Conservation (phyloP, 2,329 filamentous ascomycete genomes). For the Fusarium pininemorale region DNA sequence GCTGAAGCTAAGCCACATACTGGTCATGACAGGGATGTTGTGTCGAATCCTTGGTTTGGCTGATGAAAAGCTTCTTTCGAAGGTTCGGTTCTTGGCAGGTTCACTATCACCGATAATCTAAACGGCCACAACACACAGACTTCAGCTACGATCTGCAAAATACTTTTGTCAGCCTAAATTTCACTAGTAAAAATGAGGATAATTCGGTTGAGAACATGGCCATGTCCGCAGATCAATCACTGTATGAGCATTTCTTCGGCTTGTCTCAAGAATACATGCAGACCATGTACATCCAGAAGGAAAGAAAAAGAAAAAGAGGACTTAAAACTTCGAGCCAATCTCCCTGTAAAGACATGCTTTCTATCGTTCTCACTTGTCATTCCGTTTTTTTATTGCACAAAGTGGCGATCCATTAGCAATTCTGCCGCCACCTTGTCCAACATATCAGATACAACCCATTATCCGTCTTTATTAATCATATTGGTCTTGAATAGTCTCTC, state of each 20-base stretch:
- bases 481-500: no score
- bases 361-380: no score
- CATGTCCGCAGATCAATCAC: no score
- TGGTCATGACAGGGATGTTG: not conserved
- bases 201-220: no score
- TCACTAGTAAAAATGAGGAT: not conserved
- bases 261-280: no score
- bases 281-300: no score
- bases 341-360: no score
- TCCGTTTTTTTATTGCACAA: no score
- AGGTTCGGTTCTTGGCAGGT: not conserved
- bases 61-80: slow-evolving; percentile 5
- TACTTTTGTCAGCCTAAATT: not conserved
- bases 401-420: not conserved
- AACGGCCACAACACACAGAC: not conserved
- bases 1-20: slow-evolving; percentile 3
- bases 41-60: not conserved
- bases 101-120: not conserved
- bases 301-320: no score
- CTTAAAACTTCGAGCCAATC: no score
- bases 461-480: not conserved
- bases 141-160: not conserved
- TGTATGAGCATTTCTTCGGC: no score
- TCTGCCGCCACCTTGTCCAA: not conserved
- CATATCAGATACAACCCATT: not conserved